Base-by-base conservation (phyloP, 2,329 filamentous ascomycete species). In the Verruconis gallopava region DNA sequence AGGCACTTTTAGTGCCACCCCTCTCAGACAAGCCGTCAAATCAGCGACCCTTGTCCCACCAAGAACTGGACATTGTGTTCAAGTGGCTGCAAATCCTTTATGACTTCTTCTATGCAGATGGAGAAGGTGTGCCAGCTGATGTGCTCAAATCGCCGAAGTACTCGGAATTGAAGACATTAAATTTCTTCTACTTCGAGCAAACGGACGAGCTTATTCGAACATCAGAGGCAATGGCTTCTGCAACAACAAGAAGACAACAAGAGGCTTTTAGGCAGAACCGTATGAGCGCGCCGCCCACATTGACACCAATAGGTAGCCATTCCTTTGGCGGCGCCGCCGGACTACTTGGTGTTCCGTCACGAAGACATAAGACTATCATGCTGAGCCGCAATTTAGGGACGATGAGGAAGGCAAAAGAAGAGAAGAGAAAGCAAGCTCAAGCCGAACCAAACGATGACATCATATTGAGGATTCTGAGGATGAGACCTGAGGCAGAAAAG, bases 371-470 rank as follows among this genome's bases (percentile, higher is more conserved):
- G 54, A 66, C 62, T 49, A 93, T 98, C 61, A 86, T 98, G 83
- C 79, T 94, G 63, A 85, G 77, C 52, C 79, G 89, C 44, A 98
- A 96, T 58, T 65, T 98, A 42, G 91, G 91, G 36, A 96, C 91
- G 5, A 96, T 98, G 86, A 81, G 79, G 52, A 85, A 89, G 56
- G 86, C 84, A 32, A 96, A 96, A 62, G 86, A 94, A 59, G 89
- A 94, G 62, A 95, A 93, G 66, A 73, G 91, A 48, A 86, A 88
- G 52, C 89, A 96, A 58, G 85, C 86, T 1, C 91, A 98, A 58
- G 89, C 91, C 1, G 91, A 96, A 58, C 89, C 91, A 2, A 94
- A 81, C 57, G 91, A 98, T 60, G 91, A 98, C 58, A 96, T 96
- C 83, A 96, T 98, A 50, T 62, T 98, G 53, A 74, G 91, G 15